Conservation (phyloP, 768 basidiomycete genomes). For the Lactarius akahatsu region DNA sequence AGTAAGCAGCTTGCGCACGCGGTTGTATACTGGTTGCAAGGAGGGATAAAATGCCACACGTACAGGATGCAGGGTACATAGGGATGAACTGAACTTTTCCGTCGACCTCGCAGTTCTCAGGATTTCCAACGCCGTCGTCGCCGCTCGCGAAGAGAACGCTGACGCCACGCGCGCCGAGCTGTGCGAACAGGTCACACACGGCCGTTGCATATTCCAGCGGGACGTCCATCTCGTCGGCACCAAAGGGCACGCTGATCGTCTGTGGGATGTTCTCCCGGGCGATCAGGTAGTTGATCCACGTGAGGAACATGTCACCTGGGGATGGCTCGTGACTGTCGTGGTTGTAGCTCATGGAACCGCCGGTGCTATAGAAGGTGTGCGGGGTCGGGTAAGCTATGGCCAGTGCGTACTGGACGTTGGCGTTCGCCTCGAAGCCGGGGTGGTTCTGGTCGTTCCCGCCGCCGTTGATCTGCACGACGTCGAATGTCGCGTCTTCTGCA, state of each 20-base stretch:
- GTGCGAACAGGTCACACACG: too few species aligned
- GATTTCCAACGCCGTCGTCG: too few species aligned
- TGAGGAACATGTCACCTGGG: not conserved
- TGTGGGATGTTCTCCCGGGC: not conserved
- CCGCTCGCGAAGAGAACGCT: too few species aligned
- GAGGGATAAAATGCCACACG: too few species aligned
- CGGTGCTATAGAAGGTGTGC: not conserved
- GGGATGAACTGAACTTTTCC: too few species aligned
- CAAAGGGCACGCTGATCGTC: not conserved
- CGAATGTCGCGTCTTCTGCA: not conserved
- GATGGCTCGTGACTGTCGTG: not conserved
- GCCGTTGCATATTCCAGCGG: not conserved
- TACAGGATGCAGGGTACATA: too few species aligned
- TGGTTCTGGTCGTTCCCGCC: not conserved
- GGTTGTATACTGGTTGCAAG: too few species aligned
- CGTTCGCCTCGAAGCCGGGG: not conserved
- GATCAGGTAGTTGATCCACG: not conserved
- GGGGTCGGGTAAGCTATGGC: not conserved
- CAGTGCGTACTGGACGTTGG: not conserved
- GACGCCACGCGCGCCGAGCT: too few species aligned
- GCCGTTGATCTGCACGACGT: not conserved
- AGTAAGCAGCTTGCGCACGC: too few species aligned
- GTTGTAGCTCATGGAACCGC: not conserved
- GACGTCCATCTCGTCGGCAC: not conserved
- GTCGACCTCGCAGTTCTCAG: too few species aligned